Base-by-base conservation (phyloP, 495 filamentous ascomycete species). In the Hypoxylon intermedium region DNA sequence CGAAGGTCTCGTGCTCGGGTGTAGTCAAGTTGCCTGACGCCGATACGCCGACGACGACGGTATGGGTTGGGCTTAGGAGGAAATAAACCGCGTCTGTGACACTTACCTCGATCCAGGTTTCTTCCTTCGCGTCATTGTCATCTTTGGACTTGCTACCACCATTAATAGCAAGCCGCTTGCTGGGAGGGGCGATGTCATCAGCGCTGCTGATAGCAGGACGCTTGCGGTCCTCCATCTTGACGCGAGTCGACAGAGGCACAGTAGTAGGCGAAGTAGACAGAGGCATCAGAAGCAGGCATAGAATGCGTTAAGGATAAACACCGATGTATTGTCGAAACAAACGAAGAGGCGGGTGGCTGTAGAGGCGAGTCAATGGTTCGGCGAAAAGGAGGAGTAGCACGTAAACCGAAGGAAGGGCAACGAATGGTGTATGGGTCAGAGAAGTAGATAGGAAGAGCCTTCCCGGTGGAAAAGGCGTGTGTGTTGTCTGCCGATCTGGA, bases 161-260 rank as follows among this genome's bases (percentile, higher is more conserved):
- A 77, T 94, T 94, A 15, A 90, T 79, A 7, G 89, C 89, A 74
- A 93, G 91, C 72, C 90, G 87, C 82, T 96, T 97, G 68, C 82
- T 85, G 6, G 91, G 90, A 36, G 92, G 92, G 53, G 87, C 89
- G 59, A 86, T 79, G 44, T 93, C 89, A 74, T 93, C 91, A 70
- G 84, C 77, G 65, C 85, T 87, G 71, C 80, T 77, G 50, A 84
- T 78, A 60, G 91, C 88, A 65, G 90, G 87, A 84, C 92, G 85
- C 82, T 96, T 97, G 85, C 92, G 91, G 81, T 96, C 91, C 81
- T 97, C 92, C 92, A 96, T 96, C 83, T 92, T 96, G 83, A 87
- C 80, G 75, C 78, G 72, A 72, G 75, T 75, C 73, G 80, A 78
- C 71, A 86, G 82, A 82, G 89, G 83, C 80, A 80, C 76, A 76